phyloP scores from a whole-genome alignment of 495 filamentous ascomycete species.

The Neurospora sp. region DNA sequence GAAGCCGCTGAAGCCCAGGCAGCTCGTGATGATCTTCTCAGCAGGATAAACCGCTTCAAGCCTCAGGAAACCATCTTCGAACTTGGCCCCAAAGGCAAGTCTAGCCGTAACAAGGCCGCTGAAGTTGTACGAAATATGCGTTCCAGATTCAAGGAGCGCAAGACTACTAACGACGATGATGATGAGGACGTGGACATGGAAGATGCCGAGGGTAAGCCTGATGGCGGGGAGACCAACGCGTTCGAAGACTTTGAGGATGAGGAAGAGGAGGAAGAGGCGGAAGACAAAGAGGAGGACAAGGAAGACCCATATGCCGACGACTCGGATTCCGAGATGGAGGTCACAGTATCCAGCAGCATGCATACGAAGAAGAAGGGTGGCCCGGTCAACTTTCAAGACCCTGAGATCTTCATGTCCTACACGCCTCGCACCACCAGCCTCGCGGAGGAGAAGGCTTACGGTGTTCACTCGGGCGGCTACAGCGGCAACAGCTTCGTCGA shows the following conservation, averaged over 20 bases:
- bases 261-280: conserved; percentile 23
- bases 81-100: conserved; percentile 59
- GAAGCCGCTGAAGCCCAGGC: conserved; percentile 50
- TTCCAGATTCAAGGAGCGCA: conserved; percentile 47
- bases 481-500: conserved; percentile 65
- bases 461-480: conserved; percentile 66
- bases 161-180: conserved; percentile 22
- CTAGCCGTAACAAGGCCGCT: conserved; percentile 54
- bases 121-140: conserved; percentile 66
- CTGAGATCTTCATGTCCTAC: conserved; percentile 95
- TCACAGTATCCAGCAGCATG: conserved; percentile 59
- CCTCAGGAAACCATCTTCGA: conserved; percentile 94
- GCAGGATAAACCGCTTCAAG: conserved; percentile 72
- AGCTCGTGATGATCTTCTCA: conserved; percentile 74
- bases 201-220: conserved; percentile 25
- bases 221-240: neutral
- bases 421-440: conserved; percentile 62
- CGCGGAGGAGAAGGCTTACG: conserved; percentile 83
- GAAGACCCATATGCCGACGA: conserved; percentile 41
- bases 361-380: conserved; percentile 36
- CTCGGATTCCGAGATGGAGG: conserved; percentile 67
- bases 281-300: conserved; percentile 30
- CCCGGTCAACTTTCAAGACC: conserved; percentile 56
- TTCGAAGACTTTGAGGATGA: conserved; percentile 17
- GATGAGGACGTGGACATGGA: conserved; percentile 23